Evolutionary conservation across 2,329 filamentous ascomycete species (phyloP).

Genomic region (Epichloe uncinata): DNA sequence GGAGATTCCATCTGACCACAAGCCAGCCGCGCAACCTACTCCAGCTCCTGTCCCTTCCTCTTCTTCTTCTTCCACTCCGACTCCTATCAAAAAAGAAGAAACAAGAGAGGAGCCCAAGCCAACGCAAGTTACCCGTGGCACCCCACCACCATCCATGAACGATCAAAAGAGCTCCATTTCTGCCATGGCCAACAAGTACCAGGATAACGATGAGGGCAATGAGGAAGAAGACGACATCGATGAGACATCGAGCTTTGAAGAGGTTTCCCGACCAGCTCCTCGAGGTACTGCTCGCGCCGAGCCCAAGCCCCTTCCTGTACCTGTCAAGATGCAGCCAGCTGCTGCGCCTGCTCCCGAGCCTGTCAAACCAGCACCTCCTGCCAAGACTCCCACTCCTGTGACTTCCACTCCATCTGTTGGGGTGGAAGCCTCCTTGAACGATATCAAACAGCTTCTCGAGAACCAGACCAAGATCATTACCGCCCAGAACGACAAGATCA

Average conservation of each 20-base stretch:
- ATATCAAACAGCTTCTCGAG: conserved; percentile 68
- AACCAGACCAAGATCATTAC: conserved; percentile 66
- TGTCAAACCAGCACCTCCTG: conserved; percentile 20
- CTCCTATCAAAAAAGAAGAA: conserved; percentile 27
- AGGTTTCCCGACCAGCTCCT: conserved; percentile 62
- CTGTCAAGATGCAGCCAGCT: conserved; percentile 13
- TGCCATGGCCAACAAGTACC: conserved; percentile 72
- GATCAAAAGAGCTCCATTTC: conserved; percentile 83
- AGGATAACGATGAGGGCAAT: conserved; percentile 55
- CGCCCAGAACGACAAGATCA: conserved; percentile 65
- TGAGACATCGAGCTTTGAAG: conserved; percentile 74
- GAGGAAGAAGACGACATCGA: conserved; percentile 48
- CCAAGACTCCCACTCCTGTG: conserved; percentile 14
- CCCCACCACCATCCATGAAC: conserved; percentile 54
- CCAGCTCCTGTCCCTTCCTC: conserved; percentile 22
- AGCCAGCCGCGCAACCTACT: conserved; percentile 36
- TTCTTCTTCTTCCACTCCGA: conserved; percentile 18
- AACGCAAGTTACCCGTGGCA: conserved; percentile 23
- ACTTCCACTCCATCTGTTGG: conserved; percentile 21
- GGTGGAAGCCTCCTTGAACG: conserved; percentile 52
- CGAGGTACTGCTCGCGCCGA: conserved; percentile 32
- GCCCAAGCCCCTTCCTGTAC: conserved; percentile 27
- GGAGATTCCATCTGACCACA: conserved; percentile 60
- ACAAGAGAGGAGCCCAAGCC: conserved; percentile 32
- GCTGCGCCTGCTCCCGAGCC: conserved; percentile 10